Evolutionary conservation across 768 basidiomycete species (phyloP), one percentile per base, ranked within the genome.

Genomic region (Rhizopogon rudus): DNA sequence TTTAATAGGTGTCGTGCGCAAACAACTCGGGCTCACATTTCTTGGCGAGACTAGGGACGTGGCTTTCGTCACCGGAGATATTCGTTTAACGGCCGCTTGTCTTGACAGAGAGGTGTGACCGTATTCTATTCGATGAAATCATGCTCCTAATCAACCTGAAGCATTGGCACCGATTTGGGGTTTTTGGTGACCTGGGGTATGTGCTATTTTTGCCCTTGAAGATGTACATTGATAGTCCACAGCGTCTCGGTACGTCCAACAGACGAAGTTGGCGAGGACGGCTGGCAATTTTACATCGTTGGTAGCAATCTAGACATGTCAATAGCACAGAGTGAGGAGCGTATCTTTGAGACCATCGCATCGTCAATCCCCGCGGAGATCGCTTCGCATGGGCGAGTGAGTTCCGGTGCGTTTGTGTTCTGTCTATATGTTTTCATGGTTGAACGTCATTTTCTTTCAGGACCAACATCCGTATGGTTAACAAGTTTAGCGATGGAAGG

Each of bases 391-490:
- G 53, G 43, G 43, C 25, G 17, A 44, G 17, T 22, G 44, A 54
- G 16, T 69, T 45, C 17, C 44, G 43, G 43, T 54, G 35, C 12
- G 37, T 35, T 0, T 28, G 9, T 9, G 31, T 31, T 45, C 31
- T 5, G n/a, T 25, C 25, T 25, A 25, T 25, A 25, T 25, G 25
- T 25, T 25, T 25, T 25, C 0, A 25, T 44, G 12, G 31, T 31
- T 31, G 31, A 46, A 16, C 17, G 5, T 40, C 25, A 22, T 25
- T 43, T 25, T 25, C 22, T 6, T 29, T 31, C 9, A 73, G 76
- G 20, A 69, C 75, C 0, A 76, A 76, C 58, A 72, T 78, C 28
- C 70, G 77, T 2, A 75, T 78, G 75, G 73, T 72, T 0, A 62
- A 75, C 44, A 66, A 61, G 20, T 72, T 78, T 54, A 54, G 61